phyloP scores from a whole-genome alignment of 352 stramenopile species.

The Thraustochytrium sp. region DNA sequence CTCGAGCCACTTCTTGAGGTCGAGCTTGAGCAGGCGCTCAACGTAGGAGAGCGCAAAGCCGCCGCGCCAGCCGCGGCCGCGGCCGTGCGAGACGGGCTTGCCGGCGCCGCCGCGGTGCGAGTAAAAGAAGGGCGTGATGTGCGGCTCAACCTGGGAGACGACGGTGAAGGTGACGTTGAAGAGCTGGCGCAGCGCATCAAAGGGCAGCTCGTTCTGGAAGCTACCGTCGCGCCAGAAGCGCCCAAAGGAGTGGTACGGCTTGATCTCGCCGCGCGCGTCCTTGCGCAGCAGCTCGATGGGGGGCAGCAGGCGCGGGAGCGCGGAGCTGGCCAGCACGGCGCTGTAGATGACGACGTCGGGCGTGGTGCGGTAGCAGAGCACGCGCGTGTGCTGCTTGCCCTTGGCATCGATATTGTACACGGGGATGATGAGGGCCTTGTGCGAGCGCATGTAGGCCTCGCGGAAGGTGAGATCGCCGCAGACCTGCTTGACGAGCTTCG shows the following conservation, averaged over 20 bases:
- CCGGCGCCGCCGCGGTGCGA: slow-evolving; percentile 62
- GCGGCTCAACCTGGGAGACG: slow-evolving; percentile 64
- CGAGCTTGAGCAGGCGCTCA: slow-evolving; percentile 67
- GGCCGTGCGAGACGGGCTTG: slow-evolving; percentile 47
- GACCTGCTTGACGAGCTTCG: slow-evolving; percentile 13
- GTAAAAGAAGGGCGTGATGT: slow-evolving; percentile 69
- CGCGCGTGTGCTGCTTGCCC: slow-evolving; percentile 62
- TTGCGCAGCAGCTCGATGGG: slow-evolving; percentile 62
- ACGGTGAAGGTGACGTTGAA: slow-evolving; percentile 71
- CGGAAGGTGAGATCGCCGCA: slow-evolving; percentile 63
- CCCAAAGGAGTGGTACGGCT: slow-evolving; percentile 43
- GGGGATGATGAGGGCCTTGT: slow-evolving; percentile 62
- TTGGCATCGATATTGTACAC: slow-evolving; percentile 55
- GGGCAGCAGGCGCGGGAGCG: slow-evolving; percentile 63
- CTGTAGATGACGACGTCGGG: slow-evolving; percentile 64
- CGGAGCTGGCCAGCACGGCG: slow-evolving; percentile 59
- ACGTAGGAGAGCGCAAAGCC: slow-evolving; percentile 61
- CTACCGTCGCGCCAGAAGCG: slow-evolving; percentile 61
- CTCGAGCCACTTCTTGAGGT: slow-evolving; percentile 64
- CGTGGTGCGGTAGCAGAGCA: slow-evolving; percentile 64
- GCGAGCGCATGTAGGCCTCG: slow-evolving; percentile 66
- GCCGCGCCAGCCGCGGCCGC: slow-evolving; percentile 36
- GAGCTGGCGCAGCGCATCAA: slow-evolving; percentile 61
- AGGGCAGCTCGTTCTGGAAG: slow-evolving; percentile 66
- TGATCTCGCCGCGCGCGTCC: slow-evolving; percentile 55